phyloP scores from a whole-genome alignment of 1,284 basidiomycete genomes.

The Rhodofomes roseus region DNA sequence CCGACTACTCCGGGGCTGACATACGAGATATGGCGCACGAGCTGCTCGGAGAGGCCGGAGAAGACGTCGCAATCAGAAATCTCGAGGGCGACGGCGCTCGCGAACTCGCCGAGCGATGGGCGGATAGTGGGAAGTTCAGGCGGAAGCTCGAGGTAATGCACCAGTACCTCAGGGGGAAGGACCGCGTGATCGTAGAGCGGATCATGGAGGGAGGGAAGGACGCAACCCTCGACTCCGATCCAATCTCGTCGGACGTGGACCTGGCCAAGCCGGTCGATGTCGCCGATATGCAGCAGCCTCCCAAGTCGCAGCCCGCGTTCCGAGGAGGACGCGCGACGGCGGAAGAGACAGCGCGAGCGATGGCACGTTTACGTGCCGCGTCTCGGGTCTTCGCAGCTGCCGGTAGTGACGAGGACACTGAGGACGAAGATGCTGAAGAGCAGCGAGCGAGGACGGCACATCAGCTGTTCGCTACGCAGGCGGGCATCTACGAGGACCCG shows the following conservation, averaged over 20 bases:
- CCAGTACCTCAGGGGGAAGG: slow-evolving; percentile 36
- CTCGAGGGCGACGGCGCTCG: slow-evolving; percentile 50
- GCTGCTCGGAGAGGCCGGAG: slow-evolving; percentile 23
- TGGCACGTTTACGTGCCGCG: slow-evolving; percentile 17
- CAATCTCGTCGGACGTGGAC: background rate
- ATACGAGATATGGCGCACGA: background rate
- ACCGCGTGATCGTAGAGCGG: slow-evolving; percentile 23
- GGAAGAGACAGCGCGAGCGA: slow-evolving; percentile 20
- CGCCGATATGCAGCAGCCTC: background rate
- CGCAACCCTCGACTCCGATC: slow-evolving; percentile 8
- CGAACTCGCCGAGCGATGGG: slow-evolving; percentile 48
- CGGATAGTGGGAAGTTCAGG: slow-evolving; percentile 41
- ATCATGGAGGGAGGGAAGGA: slow-evolving; percentile 15
- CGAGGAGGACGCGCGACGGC: slow-evolving; percentile 21
- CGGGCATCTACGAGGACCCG: slow-evolving; percentile 8
- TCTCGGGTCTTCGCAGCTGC: slow-evolving; percentile 8
- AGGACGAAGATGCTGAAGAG: slow-evolving; percentile 20
- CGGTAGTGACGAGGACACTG: slow-evolving; percentile 23
- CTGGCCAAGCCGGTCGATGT: background rate
- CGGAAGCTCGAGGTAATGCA: slow-evolving; percentile 42
- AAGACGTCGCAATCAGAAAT: slow-evolving; percentile 54
- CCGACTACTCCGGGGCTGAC: slow-evolving; percentile 18
- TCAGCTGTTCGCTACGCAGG: slow-evolving; percentile 17
- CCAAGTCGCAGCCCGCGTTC: background rate
- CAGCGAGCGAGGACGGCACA: slow-evolving; percentile 18